A percentile compares a stretch with the other conserved stretches of the same genome.
Conservation (phyloP, 345 rosid species). For the Draba incana region DNA sequence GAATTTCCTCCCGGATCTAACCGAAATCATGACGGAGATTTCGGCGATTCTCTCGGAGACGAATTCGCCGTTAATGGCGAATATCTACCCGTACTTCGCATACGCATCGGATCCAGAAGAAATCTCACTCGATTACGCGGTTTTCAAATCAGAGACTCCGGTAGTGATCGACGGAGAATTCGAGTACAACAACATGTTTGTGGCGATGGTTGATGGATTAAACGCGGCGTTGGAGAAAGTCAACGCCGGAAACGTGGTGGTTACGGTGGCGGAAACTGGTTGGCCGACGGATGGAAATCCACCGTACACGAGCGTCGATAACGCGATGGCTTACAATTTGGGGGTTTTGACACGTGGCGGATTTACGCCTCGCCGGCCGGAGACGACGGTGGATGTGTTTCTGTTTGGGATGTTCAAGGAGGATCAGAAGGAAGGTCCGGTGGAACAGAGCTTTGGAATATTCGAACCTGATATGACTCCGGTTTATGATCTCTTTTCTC, state of each 20-base stretch:
- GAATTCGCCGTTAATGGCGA: conserved; percentile 43
- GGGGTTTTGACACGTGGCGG: background rate
- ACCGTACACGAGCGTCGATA: conserved; percentile 26
- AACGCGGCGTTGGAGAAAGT: conserved; percentile 38
- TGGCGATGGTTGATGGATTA: conserved; percentile 45
- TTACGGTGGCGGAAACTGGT: conserved; percentile 29
- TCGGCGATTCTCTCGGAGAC: conserved; percentile 15
- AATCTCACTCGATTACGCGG: conserved; percentile 41
- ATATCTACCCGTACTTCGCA: conserved; percentile 53
- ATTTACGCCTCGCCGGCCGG: conserved; percentile 37
- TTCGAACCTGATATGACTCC: conserved; percentile 39
- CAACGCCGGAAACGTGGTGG: conserved; percentile 23
- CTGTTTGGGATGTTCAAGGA: conserved; percentile 41
- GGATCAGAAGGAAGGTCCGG: conserved; percentile 31
- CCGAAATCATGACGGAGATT: conserved; percentile 28
- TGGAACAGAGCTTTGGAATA: conserved; percentile 40
- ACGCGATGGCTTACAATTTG: conserved; percentile 26
- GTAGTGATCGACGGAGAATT: conserved; percentile 37
- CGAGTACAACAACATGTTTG: conserved; percentile 43
- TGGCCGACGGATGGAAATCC: conserved; percentile 32
- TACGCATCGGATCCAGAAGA: conserved; percentile 38
- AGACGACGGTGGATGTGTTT: conserved; percentile 8
- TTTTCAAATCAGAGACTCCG: conserved; percentile 16
- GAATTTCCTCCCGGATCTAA: conserved; percentile 22
- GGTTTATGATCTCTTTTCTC: conserved; percentile 18